These are phyloP conservation scores for Mycosarcoma maydis DNA, from an alignment of 1,284 basidiomycete genomes.

Conservation along the genomic window DNA sequence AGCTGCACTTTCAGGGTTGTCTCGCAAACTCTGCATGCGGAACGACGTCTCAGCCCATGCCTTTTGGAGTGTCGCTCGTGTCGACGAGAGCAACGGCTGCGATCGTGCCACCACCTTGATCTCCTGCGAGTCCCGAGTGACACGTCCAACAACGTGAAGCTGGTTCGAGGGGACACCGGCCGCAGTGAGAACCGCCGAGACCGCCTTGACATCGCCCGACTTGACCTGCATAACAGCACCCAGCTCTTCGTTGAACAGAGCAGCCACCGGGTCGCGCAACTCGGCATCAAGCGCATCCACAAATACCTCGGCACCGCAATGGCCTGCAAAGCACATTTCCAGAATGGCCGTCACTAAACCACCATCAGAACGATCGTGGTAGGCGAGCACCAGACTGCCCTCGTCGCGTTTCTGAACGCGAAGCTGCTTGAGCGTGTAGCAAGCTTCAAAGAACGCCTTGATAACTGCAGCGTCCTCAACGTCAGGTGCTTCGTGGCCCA, in stretches of 20 bases:
- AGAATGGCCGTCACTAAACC: conserved; percentile 88
- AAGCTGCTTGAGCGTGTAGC: conserved; percentile 74
- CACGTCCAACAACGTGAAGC: conserved; percentile 79
- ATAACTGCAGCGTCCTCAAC: conserved; percentile 81
- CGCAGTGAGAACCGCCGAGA: conserved; percentile 75
- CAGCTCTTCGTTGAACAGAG: conserved; percentile 95
- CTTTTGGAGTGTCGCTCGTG: conserved; percentile 79
- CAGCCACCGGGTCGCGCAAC: conserved; percentile 70
- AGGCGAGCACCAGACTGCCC: conserved; percentile 82
- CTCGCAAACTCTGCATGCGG: conserved; percentile 87
- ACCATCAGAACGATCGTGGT: conserved; percentile 98
- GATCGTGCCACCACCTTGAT: conserved; percentile 68
- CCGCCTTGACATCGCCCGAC: conserved; percentile 72
- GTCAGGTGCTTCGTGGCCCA: conserved; percentile 87
- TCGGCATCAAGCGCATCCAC: conserved; percentile 72
- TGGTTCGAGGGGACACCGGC: conserved; percentile 78
- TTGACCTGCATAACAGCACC: conserved; percentile 91
- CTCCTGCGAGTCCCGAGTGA: conserved; percentile 72
- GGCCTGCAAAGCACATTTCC: conserved; percentile 97
- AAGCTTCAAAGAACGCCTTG: conserved; percentile 83
- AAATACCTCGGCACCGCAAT: conserved; percentile 78
- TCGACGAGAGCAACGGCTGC: conserved; percentile 38
- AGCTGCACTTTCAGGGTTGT: conserved; percentile 80
- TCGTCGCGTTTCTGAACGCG: conserved; percentile 68
- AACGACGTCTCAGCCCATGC: conserved; percentile 95